Conservation (phyloP, 192 early-diverging fungal genomes). For the Backusella tarrabulga region DNA sequence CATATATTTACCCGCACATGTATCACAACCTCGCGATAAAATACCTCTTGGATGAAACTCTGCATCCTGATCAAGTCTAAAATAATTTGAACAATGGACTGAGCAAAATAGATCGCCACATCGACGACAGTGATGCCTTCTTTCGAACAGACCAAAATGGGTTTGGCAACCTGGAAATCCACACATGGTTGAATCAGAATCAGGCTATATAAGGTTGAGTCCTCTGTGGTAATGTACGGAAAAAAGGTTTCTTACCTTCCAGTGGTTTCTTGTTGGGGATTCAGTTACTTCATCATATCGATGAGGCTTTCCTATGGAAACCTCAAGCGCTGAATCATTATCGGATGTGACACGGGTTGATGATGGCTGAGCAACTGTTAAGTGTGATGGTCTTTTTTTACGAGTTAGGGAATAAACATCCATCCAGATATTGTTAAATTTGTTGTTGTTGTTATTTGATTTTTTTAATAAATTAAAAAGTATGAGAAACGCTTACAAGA, state of each 20-base stretch:
- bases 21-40: constrained; percentile 33
- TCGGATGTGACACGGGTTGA: constrained; percentile 1
- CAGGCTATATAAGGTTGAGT: constrained; percentile 17
- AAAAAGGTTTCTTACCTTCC: constrained; percentile 14
- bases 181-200: constrained; percentile 27
- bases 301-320: background rate
- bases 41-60: constrained; percentile 28
- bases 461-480: background rate
- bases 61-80: constrained; percentile 31
- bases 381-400: constrained; percentile 26
- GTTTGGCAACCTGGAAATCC: constrained; percentile 16
- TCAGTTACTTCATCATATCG: constrained; percentile 7
- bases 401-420: constrained; percentile 27
- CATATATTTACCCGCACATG: constrained; percentile 23
- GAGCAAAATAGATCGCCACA: constrained; percentile 38
- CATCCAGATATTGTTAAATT: constrained; percentile 11
- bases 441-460: background rate
- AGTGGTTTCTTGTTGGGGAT: constrained; percentile 18
- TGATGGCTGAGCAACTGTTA: constrained; percentile 19
- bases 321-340: constrained; percentile 13
- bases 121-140: constrained; percentile 37
- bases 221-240: too few relatives aligned
- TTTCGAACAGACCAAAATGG: constrained; percentile 34
- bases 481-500: background rate
- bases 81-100: constrained; percentile 35